Base-by-base conservation (phyloP, 306 rosid genomes). In the Fragaria nilgerrensis region DNA sequence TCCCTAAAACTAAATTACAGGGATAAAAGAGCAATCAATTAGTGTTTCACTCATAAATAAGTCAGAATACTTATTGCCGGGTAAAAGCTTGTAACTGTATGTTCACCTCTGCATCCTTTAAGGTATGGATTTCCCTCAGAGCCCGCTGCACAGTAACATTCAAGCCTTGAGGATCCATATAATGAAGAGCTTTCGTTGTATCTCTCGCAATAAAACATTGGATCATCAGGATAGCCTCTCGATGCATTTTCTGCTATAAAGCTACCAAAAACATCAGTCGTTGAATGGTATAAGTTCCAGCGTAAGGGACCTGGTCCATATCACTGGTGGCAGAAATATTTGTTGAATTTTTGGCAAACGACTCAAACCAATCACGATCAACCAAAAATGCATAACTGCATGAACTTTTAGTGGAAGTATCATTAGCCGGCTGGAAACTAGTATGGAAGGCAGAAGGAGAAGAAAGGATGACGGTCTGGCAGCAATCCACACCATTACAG, bases 41-140 rank as follows among this genome's bases (percentile, higher is more conserved):
- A 61, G 37, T 27, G 66, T 23, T 5, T 25, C 32, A 56, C 4
- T 22, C 32, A 22, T 0, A 25, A 23, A 25, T 25, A 12, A 61
- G 65, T 59, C 17, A 25, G 7, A 22, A 25, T 23, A 23, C 37
- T 25, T 27, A 10, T 9, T 61, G 19, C n/a, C n/a, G n/a, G n/a
- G 37, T 13, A 1, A 61, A 61, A 61, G 3, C 17, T 61, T 61
- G 17, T 20, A 62, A 62, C 20, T 29, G 15, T 14, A 62, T 49
- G 37, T 29, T 16, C 61, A 81, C 84, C 81, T 49, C 45, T 72
- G 25, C 84, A 81, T 47, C 80, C 80, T 0, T 62, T 0, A 47
- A 76, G 68, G 48, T 76, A 81, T 1, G 84, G 84, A 39, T 81
- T 81, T 50, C 84, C 84, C 29, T 47, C 12, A 1, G 0, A 47